Base-by-base conservation (phyloP, 106 monocot species). In the Gastrodia elata region DNA sequence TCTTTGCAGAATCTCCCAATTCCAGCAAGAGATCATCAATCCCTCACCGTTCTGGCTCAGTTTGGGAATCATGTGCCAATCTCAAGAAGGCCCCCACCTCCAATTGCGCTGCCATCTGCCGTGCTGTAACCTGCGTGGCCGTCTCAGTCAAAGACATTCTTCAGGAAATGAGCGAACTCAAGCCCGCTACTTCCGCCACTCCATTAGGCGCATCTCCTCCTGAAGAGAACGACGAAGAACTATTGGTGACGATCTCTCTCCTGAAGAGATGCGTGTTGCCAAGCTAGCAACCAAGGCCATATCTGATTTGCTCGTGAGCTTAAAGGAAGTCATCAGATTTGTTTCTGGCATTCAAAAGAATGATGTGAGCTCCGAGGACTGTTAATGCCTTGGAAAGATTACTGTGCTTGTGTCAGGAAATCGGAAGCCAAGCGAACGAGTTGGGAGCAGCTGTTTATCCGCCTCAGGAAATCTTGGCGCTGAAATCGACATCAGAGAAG, bases 391-490 rank as follows among this genome's bases (percentile, higher is more conserved):
- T 97, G 81, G 97, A 97, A 81, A 83, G 77, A 86, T 38, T 96
- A 24, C 75, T 92, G 44, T 75, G 74, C 68, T 64, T 64, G 64
- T 92, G 82, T 38, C 76, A 76, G 55, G 84, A 84, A 73, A 81
- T 84, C 61, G 87, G 90, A 2, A 65, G 44, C n/a, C 78, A 86
- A 73, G 73, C 83, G 8, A 93, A 90, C 39, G 88, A 97, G 71
- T 80, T 97, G 20, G 97, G 97, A 65, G 92, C 90, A n/a, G 86
- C 81, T 74, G 86, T 83, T 67, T 93, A 93, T 59, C 92, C 97
- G 1, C 93, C 97, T 6, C 93, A 93, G 75, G 97, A 97, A 81
- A 43, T 83, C 2, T 76, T 74, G 25, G 77, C 68, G 68, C 93
- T 93, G 87, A 83, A 81, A 46, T 44, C 30, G 2, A 38, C 68